Evolutionary conservation across 2,329 filamentous ascomycete species (phyloP).

Genomic region (Ceratocystis variospora): DNA sequence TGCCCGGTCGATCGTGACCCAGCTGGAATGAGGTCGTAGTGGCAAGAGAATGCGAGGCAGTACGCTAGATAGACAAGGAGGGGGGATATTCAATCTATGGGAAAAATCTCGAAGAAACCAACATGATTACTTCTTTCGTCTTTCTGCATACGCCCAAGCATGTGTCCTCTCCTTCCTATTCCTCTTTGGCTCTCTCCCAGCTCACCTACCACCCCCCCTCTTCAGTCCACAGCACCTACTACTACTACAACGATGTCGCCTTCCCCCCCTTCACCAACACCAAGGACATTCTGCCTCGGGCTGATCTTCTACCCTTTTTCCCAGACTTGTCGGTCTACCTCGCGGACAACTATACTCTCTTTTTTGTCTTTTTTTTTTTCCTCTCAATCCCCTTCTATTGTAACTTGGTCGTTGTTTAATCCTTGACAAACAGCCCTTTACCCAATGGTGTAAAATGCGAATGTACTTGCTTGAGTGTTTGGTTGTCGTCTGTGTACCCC

Average conservation of each 20-base stretch:
- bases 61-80: not conserved
- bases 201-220: not conserved
- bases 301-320: not conserved
- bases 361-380: not conserved
- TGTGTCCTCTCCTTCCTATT: not conserved
- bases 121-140: not conserved
- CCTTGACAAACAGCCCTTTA: not conserved
- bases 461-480: not conserved
- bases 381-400: not conserved
- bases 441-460: too few relatives aligned
- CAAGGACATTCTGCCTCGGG: not conserved
- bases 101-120: not conserved
- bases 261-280: not conserved
- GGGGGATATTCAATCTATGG: not conserved
- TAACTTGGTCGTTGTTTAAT: not conserved
- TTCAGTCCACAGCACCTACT: not conserved
- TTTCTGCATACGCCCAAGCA: not conserved
- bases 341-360: not conserved
- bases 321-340: not conserved
- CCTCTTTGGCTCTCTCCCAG: not conserved
- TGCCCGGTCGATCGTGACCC: not conserved
- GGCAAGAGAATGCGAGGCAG: not conserved
- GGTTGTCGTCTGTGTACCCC: not conserved
- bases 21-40: not conserved
- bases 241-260: not conserved